A percentile compares a stretch with the other conserved stretches of the same genome.
phyloP scores from a whole-genome alignment of 257 asterid species.

The Przewalskia tangutica region DNA sequence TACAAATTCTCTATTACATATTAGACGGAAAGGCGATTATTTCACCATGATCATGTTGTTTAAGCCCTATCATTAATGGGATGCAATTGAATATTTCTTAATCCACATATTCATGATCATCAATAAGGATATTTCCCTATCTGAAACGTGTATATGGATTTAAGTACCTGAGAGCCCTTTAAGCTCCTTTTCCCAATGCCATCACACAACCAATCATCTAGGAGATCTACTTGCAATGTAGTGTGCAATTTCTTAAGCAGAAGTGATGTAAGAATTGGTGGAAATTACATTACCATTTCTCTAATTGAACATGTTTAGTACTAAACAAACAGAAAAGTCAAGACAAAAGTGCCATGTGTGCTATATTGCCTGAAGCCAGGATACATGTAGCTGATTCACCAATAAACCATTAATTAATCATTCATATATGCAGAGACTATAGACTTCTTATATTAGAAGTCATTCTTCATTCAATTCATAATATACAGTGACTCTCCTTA shows the following conservation, averaged over 20 bases:
- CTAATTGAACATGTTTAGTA: neutral
- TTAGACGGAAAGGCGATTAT: neutral
- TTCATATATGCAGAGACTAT: neutral
- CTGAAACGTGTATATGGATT: neutral
- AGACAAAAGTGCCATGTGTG: neutral
- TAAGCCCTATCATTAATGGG: neutral
- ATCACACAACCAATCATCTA: neutral
- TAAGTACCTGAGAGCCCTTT: neutral
- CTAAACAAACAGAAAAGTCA: neutral
- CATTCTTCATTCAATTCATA: neutral
- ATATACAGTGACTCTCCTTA: neutral
- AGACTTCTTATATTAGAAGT: neutral
- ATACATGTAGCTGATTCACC: neutral
- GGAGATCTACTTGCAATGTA: conserved; percentile 1
- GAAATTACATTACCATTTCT: neutral
- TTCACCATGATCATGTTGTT: neutral
- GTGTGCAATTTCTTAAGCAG: neutral
- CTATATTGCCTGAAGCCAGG: neutral
- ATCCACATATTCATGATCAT: neutral
- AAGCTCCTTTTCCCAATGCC: neutral
- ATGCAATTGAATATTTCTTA: neutral
- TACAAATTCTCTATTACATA: neutral
- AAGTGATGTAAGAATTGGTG: neutral
- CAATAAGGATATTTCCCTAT: neutral
- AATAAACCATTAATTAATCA: neutral